Conservation (phyloP, 257 asterid species). For the Primulina huaijiensis region DNA sequence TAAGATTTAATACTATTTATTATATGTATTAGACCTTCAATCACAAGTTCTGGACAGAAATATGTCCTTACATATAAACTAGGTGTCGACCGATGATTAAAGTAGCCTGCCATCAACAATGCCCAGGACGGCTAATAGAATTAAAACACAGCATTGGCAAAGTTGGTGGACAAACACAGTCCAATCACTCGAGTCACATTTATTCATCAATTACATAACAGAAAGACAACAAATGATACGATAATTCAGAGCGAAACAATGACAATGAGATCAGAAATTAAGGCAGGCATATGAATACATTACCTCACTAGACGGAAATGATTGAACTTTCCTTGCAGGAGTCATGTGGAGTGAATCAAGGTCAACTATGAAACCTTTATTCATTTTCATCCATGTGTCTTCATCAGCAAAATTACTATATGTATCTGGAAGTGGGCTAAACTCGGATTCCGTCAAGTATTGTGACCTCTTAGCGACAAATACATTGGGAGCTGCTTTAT, state of each 20-base stretch:
- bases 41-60: background rate
- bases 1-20: background rate
- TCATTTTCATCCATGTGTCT: conserved; percentile 89
- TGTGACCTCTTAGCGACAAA: conserved; percentile 78
- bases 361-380: conserved; percentile 82
- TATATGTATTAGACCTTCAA: background rate
- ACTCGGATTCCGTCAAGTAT: conserved; percentile 48
- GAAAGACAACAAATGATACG: background rate
- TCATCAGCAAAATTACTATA: conserved; percentile 76
- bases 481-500: conserved; percentile 58
- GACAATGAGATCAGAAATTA: conserved; percentile 14
- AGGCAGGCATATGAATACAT: conserved; percentile 22
- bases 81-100: conserved; percentile 8
- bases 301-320: conserved; percentile 61
- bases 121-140: background rate
- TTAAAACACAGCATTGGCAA: conserved; percentile 16
- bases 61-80: background rate
- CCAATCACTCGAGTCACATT: background rate
- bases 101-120: conserved; percentile 6
- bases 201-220: conserved; percentile 11
- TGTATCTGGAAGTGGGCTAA: conserved; percentile 83
- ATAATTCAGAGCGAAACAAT: background rate
- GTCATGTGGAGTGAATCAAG: conserved; percentile 77
- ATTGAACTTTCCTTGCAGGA: conserved; percentile 71
- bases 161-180: background rate